Evolutionary conservation across 148 eudicot species (phyloP), one percentile per base, ranked within the genome.

Genomic region (Dianthus caryophyllus): DNA sequence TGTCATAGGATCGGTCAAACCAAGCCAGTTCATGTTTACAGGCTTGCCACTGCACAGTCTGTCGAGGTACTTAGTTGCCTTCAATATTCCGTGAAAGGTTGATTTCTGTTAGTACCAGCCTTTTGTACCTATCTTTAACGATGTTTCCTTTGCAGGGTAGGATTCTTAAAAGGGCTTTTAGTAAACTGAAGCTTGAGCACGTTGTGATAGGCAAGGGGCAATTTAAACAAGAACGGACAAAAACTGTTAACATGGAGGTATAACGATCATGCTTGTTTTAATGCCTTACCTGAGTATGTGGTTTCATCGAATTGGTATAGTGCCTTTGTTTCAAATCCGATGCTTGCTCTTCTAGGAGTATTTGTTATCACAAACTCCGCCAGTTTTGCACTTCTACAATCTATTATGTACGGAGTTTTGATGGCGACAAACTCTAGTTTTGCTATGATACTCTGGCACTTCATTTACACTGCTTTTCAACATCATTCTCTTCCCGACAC

Each of bases 1-100:
- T 95, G 99, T 74, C 99, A 95, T 73, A 88, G 99, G 77, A 95
- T 95, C 48, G 99, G 99, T 66, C 99, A 95, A 75, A 95, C 97
- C 47, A 90, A 90, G 78, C 99, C 99, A 61, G 99, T 95, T 72
- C 99, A 95, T 82, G 99, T 95, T 75, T 95, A 95, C 75, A 81
- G 99, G 82, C 83, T 95, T 43, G 88, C 99, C 29, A 95, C 99
- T 65, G 99, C 99, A 73, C 91, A 75, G 62, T 95, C 97, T 69
- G 80, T 95, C 15, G 99, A n/a, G n/a, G n/a, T n/a, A n/a, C n/a
- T n/a, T n/a, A n/a, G n/a, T n/a, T n/a, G n/a, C n/a, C n/a, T n/a
- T n/a, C n/a, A n/a, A n/a, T n/a, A n/a, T n/a, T n/a, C n/a, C n/a
- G n/a, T n/a, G n/a, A n/a, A n/a, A 95, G 97, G 99, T 90, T 71